These are phyloP conservation scores for Vachellia pachyceras DNA, from an alignment of 306 rosid genomes.

Conservation along the genomic window DNA sequence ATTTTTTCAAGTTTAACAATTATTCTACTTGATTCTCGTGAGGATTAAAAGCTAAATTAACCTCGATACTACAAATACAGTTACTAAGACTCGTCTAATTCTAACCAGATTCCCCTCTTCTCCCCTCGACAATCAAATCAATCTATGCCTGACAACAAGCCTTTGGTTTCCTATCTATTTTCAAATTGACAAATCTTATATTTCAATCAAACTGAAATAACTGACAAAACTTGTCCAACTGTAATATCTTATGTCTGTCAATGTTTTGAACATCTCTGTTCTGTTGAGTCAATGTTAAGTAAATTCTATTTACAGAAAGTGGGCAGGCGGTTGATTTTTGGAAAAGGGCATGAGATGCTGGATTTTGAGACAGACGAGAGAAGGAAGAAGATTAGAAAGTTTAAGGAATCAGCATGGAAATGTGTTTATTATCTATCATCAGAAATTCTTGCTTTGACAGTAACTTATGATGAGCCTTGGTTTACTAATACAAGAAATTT, in stretches of 20 bases:
- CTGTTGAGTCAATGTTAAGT: conserved; percentile 33
- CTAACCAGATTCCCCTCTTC: background rate
- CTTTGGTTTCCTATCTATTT: background rate
- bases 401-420: conserved; percentile 99
- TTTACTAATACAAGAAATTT: conserved; percentile 76
- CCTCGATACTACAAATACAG: background rate
- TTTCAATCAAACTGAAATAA: conserved; percentile 13
- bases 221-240: background rate
- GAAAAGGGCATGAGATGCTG: conserved; percentile 56
- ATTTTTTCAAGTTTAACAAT: background rate
- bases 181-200: conserved; percentile 8
- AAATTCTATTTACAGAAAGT: conserved; percentile 61
- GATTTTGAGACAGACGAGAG: conserved; percentile 60
- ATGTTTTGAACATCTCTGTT: conserved; percentile 15
- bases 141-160: conserved; percentile 1
- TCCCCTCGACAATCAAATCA: background rate
- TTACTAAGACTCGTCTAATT: background rate
- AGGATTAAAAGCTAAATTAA: background rate
- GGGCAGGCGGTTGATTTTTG: conserved; percentile 72
- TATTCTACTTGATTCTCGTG: background rate
- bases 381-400: conserved; percentile 79
- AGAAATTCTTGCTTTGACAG: conserved; percentile 75
- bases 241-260: background rate
- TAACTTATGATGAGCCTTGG: conserved; percentile 93
- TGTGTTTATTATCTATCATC: conserved; percentile 88